Percentiles rank a stretch among this genome's conserved stretches.
Conservation (phyloP, 2,329 filamentous ascomycete genomes). For the Hymenoscyphus fructigenus region DNA sequence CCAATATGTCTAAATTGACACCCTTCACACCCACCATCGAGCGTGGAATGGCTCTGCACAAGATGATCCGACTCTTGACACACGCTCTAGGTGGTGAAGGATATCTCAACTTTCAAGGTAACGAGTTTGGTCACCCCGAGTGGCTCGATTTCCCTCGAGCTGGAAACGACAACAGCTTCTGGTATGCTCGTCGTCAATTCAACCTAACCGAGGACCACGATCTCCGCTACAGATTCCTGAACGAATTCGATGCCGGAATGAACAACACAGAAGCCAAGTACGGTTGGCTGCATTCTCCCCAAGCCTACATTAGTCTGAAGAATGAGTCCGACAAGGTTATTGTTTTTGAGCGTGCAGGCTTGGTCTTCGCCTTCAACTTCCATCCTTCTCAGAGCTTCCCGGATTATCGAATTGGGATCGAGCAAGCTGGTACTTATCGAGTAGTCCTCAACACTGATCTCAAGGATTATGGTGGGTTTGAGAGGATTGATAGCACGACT, state of each 20-base stretch:
- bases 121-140: constrained; percentile 97
- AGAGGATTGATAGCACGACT: constrained; percentile 73
- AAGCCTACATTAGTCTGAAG: constrained; percentile 93
- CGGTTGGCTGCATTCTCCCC: constrained; percentile 81
- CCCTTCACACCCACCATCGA: constrained; percentile 87
- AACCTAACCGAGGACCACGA: constrained; percentile 86
- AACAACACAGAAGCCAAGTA: constrained; percentile 84
- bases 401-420: constrained; percentile 90
- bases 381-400: constrained; percentile 80
- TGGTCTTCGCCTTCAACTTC: constrained; percentile 97
- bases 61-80: constrained; percentile 94
- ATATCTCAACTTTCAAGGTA: constrained; percentile 98
- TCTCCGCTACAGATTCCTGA: constrained; percentile 86
- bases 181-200: constrained; percentile 89
- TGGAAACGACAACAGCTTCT: constrained; percentile 90
- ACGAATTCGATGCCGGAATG: constrained; percentile 92
- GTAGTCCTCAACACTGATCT: constrained; percentile 82
- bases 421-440: constrained; percentile 79
- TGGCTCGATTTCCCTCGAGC: constrained; percentile 98
- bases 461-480: constrained; percentile 74
- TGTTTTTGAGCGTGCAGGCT: constrained; percentile 87
- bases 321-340: constrained; percentile 92
- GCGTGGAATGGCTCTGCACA: constrained; percentile 89
- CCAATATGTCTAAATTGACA: constrained; percentile 86
- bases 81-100: constrained; percentile 91